Evolutionary conservation across 2,329 filamentous ascomycete genomes (phyloP).

Genomic region (Neopestalotiopsis clavispora): DNA sequence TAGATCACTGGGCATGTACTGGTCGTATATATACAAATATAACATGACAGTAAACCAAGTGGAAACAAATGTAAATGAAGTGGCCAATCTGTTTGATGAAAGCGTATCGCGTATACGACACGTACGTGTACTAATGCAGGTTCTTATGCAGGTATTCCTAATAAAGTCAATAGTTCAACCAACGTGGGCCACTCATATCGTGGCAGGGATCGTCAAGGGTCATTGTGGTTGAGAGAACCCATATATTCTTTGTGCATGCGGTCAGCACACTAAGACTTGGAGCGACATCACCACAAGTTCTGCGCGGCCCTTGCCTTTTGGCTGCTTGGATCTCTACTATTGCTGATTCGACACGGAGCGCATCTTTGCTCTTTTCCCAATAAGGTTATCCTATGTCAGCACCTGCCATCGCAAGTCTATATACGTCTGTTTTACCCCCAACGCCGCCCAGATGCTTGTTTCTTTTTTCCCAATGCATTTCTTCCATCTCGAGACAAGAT

Average conservation of each 20-base stretch:
- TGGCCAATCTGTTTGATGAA: too few relatives aligned
- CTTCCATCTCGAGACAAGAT: not conserved
- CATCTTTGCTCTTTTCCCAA: slow-evolving; percentile 14
- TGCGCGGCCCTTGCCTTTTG: not conserved
- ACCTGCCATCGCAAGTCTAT: slow-evolving; percentile 29
- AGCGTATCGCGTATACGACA: too few relatives aligned
- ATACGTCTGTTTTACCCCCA: slow-evolving; percentile 25
- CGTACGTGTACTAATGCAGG: too few relatives aligned
- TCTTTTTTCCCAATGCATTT: slow-evolving; percentile 6
- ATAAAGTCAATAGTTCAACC: not conserved
- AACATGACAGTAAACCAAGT: too few relatives aligned
- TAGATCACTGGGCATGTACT: too few relatives aligned
- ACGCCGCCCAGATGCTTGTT: slow-evolving; percentile 38
- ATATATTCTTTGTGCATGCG: not conserved
- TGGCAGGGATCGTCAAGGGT: too few relatives aligned
- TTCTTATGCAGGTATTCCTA: too few relatives aligned
- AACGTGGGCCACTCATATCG: too few relatives aligned
- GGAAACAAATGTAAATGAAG: too few relatives aligned
- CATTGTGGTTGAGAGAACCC: not conserved
- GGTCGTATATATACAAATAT: too few relatives aligned
- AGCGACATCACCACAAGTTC: not conserved
- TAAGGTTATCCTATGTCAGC: slow-evolving; percentile 30
- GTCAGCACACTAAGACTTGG: not conserved
- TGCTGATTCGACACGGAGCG: not conserved
- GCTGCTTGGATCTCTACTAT: not conserved